Evolutionary conservation across 495 filamentous ascomycete genomes (phyloP).

Genomic region (Penicillium goetzii): DNA sequence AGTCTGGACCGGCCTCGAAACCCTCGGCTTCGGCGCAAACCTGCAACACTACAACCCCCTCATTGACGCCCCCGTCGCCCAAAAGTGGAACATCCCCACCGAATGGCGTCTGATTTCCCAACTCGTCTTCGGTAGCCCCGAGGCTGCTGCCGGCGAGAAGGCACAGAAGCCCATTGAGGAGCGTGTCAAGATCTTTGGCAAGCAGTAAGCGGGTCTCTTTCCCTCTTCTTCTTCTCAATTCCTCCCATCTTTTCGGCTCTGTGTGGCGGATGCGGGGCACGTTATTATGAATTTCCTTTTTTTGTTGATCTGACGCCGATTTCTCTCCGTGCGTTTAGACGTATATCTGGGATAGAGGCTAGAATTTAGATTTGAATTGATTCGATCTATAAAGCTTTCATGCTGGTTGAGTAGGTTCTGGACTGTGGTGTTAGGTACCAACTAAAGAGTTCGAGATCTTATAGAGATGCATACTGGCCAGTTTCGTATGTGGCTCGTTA

Average conservation of each 20-base stretch:
- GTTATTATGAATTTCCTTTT: slow-evolving; percentile 13
- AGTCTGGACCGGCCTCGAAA: slow-evolving; percentile 58
- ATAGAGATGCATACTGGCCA: background rate
- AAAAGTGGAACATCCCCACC: slow-evolving; percentile 50
- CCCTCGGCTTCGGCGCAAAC: slow-evolving; percentile 57
- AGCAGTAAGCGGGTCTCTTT: slow-evolving; percentile 19
- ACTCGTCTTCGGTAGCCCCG: slow-evolving; percentile 55
- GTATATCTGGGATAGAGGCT: background rate
- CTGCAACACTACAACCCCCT: slow-evolving; percentile 61
- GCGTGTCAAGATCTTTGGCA: slow-evolving; percentile 30
- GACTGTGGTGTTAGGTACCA: background rate
- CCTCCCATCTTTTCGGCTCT: too few relatives aligned
- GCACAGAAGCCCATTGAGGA: slow-evolving; percentile 28
- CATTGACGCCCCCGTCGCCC: slow-evolving; percentile 48
- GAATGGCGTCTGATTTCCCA: slow-evolving; percentile 55
- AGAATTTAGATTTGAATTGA: background rate
- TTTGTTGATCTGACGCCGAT: background rate
- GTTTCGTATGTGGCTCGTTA: background rate
- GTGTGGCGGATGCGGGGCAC: too few relatives aligned
- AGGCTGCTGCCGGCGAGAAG: slow-evolving; percentile 30
- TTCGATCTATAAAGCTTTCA: background rate
- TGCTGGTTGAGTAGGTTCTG: background rate
- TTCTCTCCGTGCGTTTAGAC: background rate
- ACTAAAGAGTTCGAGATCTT: background rate
- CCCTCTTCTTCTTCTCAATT: background rate